Base-by-base conservation (phyloP, 2,329 filamentous ascomycete genomes). In the Coniella vitis region DNA sequence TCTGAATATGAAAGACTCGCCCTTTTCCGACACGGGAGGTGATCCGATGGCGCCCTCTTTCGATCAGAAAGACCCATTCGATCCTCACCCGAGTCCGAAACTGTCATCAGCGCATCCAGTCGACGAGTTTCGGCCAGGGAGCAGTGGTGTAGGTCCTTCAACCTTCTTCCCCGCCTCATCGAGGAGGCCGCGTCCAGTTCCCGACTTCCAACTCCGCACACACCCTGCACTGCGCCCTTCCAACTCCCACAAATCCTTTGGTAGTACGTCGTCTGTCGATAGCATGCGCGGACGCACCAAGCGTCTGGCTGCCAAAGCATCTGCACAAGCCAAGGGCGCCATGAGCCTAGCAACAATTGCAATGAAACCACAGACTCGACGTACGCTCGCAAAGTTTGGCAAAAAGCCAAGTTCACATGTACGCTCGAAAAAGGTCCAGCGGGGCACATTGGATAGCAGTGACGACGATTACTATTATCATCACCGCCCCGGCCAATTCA, bases 161-260 rank as follows among this genome's bases (percentile, higher is more conserved):
- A 7, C 12, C 13, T 16, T 41, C 38, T 25, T 10, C 21, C 38
- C 38, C n/a, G 8, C 22, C 22, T 41, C 38, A 22, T 17, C 13
- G n/a, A 20, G 17, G 17, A 42, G 29, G 16, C 40, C 25, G 13
- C 29, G 40, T 9, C 25, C 40, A 17, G 40, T 29, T 3, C 19
- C 40, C 16, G 40, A 32, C n/a, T 42, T 34, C 17, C n/a, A 40
- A n/a, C 43, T 29, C 21, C 34, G 21, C 20, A 25, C 14, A 17
- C 34, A 45, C 38, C 50, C 50, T 2, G 48, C 51, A 4, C 48
- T 53, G 7, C 44, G 48, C 19, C 51, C 45, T 13, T 43, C 44
- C 12, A 34, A 47, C 13, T 53, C 51, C 9, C 51, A 51, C 5
- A 48, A 41, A 36, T 53, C 51, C 12, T 44, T 53, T 14, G 47